Percentiles rank a stretch among this genome's conserved stretches.
Evolutionary conservation across 257 asterid genomes (phyloP).

Genomic region (Fraxinus americana): DNA sequence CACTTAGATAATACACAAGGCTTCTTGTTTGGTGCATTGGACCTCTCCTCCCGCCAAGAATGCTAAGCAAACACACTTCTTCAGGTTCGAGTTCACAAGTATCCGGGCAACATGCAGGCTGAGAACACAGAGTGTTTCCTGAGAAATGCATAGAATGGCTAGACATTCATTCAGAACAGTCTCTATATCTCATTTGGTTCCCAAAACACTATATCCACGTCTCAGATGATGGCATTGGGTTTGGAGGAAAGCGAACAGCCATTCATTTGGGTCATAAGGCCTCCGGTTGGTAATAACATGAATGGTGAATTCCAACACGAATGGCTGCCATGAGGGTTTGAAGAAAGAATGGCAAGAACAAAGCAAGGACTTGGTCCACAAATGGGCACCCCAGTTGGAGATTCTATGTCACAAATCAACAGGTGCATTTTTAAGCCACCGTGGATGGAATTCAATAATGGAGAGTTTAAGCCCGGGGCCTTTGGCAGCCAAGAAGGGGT

Average conservation of each 20-base stretch:
- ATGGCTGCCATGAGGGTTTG: conserved; percentile 73
- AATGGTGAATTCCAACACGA: conserved; percentile 59
- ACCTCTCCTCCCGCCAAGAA: conserved; percentile 62
- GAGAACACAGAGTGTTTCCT: conserved; percentile 58
- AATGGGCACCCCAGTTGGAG: conserved; percentile 97
- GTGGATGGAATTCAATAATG: conserved; percentile 86
- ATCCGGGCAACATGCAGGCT: conserved; percentile 50
- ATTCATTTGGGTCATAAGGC: conserved; percentile 78
- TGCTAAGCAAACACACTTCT: conserved; percentile 30
- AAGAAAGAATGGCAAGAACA: conserved; percentile 31
- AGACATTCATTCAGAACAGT: conserved; percentile 37
- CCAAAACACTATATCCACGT: conserved; percentile 66
- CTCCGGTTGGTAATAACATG: conserved; percentile 61
- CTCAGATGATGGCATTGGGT: conserved; percentile 89
- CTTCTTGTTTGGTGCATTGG: conserved; percentile 83
- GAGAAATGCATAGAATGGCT: conserved; percentile 74
- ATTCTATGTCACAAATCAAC: conserved; percentile 72
- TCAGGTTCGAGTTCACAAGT: neutral
- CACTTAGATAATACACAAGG: conserved; percentile 41
- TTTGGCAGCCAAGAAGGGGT: conserved; percentile 87
- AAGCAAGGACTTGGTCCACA: conserved; percentile 56
- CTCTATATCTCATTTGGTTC: conserved; percentile 95
- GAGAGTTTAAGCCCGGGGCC: conserved; percentile 98
- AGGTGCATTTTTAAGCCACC: conserved; percentile 76
- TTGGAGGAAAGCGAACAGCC: conserved; percentile 58